Conservation (phyloP, 2,329 filamentous ascomycete genomes). For the Fusarium sp. region DNA sequence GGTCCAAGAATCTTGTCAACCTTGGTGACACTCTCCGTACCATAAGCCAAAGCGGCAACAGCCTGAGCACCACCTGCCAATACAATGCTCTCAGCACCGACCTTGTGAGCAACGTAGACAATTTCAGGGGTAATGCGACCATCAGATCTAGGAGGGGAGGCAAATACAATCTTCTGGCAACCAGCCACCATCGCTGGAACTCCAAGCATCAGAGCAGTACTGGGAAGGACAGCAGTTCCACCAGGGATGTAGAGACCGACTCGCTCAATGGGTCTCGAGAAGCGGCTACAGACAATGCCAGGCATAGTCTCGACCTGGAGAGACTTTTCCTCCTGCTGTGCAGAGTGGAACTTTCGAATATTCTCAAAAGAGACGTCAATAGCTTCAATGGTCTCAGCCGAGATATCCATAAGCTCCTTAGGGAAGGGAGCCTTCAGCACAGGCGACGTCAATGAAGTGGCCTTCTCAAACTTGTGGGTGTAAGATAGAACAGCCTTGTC, state of each 20-base stretch:
- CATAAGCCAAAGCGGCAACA: conserved; percentile 95
- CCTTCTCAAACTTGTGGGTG: conserved; percentile 98
- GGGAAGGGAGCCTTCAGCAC: conserved; percentile 92
- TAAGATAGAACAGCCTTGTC: conserved; percentile 90
- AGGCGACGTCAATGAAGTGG: conserved; percentile 86
- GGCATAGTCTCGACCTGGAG: conserved; percentile 96
- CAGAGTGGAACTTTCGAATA: conserved; percentile 91
- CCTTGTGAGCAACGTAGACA: conserved; percentile 96
- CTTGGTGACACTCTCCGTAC: conserved; percentile 91
- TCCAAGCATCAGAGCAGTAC: conserved; percentile 96
- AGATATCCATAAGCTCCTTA: conserved; percentile 81
- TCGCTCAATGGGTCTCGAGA: conserved; percentile 88
- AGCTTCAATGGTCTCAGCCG: conserved; percentile 85
- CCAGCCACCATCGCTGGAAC: conserved; percentile 98
- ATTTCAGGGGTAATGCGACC: conserved; percentile 95
- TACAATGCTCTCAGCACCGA: conserved; percentile 94
- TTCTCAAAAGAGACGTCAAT: conserved; percentile 95
- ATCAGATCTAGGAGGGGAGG: conserved; percentile 87
- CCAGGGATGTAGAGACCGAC: conserved; percentile 98
- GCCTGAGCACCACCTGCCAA: conserved; percentile 95
- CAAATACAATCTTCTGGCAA: conserved; percentile 92
- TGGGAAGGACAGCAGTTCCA: conserved; percentile 95
- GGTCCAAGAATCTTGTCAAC: conserved; percentile 99
- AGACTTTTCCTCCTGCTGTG: conserved; percentile 84
- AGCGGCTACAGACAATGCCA: conserved; percentile 92